Base-by-base conservation (phyloP, 2,329 filamentous ascomycete species). In the Blastomyces parvus region DNA sequence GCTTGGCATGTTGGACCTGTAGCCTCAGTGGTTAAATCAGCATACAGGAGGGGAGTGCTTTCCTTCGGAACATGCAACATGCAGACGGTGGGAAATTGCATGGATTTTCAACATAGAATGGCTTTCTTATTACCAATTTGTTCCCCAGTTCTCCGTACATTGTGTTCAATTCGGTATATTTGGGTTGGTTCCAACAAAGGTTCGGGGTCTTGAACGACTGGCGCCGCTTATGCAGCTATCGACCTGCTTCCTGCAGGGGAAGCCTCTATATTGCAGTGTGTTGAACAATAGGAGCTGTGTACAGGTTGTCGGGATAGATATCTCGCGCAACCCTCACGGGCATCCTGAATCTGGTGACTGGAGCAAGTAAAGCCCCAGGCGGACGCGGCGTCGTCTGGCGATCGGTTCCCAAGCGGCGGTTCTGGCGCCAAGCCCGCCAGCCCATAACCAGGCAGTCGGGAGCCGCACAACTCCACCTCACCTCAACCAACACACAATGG, bases 1-100 rank as follows among this genome's bases (percentile, higher is more conserved):
- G 86, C 82, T 97, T 97, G 74, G 94, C 94, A 81, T 97, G 90
- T 81, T 93, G 89, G 70, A 95, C 92, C 90, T 96, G 67, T 36
- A 7, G 56, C 14, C 30, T 14, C 40, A 17, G 22, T 17, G 57
- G 6, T 19, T 46, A 17, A 59, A 25, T 59, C 30, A 44, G 36
- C 25, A 30, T 36, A 59, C 22, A 14, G 38, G 14, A 5, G 2
- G 57, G 22, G 25, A 25, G 4, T 44, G 6, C 5, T 19, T 42
- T 44, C 11, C 8, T 30, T 44, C 22, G 13, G 19, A n/a, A n/a
- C n/a, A n/a, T n/a, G n/a, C n/a, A 44, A 13, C 11, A 11, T 25
- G 44, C 40, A 59, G 30, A 33, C 19, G 19, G 30, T 33, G 50
- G 50, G 42, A 19, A 46, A 46, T 42, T 58, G 58, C 48, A n/a